A percentile compares a stretch with the other conserved stretches of the same genome.
phyloP scores from a whole-genome alignment of 306 rosid species.

The Erythrophleum fordii region DNA sequence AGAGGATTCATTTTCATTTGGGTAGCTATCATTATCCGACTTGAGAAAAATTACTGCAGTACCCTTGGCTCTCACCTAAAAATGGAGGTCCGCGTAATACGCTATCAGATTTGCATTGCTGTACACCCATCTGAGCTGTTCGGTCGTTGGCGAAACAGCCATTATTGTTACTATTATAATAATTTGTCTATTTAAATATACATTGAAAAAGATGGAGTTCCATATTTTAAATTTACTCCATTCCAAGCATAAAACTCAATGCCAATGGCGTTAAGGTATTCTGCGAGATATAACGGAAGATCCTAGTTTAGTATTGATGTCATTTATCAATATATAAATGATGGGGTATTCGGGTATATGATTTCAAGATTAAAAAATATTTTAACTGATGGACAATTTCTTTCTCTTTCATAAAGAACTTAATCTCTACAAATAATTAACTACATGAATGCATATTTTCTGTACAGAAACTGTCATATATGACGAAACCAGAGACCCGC shows the following conservation, averaged over 20 bases:
- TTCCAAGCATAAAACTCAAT: background rate
- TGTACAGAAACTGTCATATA: constrained; percentile 41
- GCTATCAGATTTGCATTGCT: too few species aligned
- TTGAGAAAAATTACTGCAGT: too few species aligned
- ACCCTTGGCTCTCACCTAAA: too few species aligned
- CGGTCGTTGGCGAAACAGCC: too few species aligned
- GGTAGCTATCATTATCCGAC: too few species aligned
- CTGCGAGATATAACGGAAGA: background rate
- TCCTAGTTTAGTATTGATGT: background rate
- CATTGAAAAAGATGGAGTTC: background rate
- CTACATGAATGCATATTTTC: constrained; percentile 30
- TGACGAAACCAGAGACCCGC: constrained; percentile 46
- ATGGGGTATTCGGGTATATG: background rate
- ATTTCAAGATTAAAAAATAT: background rate
- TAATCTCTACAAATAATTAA: constrained; percentile 29
- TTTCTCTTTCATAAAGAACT: background rate
- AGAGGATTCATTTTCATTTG: too few species aligned
- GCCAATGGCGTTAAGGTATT: too few species aligned
- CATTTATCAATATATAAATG: background rate
- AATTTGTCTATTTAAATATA: background rate
- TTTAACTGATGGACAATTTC: background rate
- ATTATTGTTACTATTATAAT: too few species aligned
- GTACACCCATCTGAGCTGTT: too few species aligned
- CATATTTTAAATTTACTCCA: background rate
- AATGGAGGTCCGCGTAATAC: too few species aligned